Evolutionary conservation across 352 stramenopile species (phyloP).

Genomic region (Elongisporangium undulatum): DNA sequence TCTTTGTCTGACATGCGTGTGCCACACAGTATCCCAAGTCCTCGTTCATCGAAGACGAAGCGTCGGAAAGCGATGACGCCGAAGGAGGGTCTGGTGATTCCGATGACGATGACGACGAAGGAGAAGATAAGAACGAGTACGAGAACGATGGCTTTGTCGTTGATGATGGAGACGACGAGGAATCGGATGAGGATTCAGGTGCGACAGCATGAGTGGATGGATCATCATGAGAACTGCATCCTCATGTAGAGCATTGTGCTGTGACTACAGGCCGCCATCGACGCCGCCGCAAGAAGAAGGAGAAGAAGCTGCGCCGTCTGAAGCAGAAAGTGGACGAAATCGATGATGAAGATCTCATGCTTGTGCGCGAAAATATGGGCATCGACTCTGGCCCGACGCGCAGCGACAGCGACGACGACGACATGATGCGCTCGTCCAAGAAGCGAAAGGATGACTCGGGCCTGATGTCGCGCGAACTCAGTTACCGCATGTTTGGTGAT

Average conservation of each 20-base stretch:
- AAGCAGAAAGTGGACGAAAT: conserved; percentile 88
- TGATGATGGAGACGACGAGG: conserved; percentile 73
- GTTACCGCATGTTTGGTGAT: conserved; percentile 87
- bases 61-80: conserved; percentile 83
- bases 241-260: conserved; percentile 5
- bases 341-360: conserved; percentile 84
- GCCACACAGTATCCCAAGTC: conserved; percentile 60
- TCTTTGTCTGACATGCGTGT: conserved; percentile 5
- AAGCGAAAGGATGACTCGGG: conserved; percentile 79
- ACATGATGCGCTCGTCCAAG: conserved; percentile 59
- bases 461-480: conserved; percentile 84
- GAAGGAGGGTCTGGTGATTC: conserved; percentile 56
- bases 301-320: conserved; percentile 83
- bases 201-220: conserved; percentile 4
- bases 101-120: conserved; percentile 73
- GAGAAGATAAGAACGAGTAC: conserved; percentile 86
- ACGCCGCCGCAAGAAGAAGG: conserved; percentile 77
- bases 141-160: conserved; percentile 89
- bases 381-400: conserved; percentile 73
- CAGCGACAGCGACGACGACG: conserved; percentile 77
- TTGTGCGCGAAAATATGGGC: conserved; percentile 87
- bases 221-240: conserved; percentile 1
- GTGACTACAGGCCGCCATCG: conserved; percentile 41
- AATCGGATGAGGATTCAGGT: conserved; percentile 68
- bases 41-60: conserved; percentile 86